Evolutionary conservation across 2,329 filamentous ascomycete species (phyloP).

Genomic region (Colletotrichum agaves): DNA sequence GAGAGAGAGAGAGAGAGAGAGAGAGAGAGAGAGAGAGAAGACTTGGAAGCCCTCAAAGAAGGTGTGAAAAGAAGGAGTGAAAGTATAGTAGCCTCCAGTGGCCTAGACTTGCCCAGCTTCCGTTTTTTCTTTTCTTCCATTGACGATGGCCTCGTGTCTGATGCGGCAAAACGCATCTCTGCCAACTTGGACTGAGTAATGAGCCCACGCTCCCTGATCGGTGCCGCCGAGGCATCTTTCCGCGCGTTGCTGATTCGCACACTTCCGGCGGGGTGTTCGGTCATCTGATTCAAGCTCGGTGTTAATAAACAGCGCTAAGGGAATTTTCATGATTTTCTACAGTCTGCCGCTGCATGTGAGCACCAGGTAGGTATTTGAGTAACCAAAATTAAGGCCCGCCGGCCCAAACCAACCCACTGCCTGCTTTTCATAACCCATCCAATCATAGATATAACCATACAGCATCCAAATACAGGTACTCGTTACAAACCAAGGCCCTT

Average conservation of each 20-base stretch:
- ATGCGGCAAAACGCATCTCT: constrained; percentile 9
- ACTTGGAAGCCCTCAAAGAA: neutral
- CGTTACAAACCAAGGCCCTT: neutral
- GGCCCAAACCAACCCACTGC: neutral
- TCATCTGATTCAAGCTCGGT: neutral
- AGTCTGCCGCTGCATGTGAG: neutral
- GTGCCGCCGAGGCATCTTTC: neutral
- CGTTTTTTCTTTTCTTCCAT: neutral
- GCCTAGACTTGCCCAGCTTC: neutral
- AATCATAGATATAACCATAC: constrained; percentile 6
- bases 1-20: neutral
- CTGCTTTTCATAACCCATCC: neutral
- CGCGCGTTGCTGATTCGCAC: neutral
- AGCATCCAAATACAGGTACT: neutral
- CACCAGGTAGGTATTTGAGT: neutral
- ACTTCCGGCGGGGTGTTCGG: neutral
- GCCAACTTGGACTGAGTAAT: constrained; percentile 12
- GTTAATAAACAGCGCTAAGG: neutral
- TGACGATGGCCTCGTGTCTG: constrained; percentile 4
- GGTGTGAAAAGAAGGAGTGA: neutral
- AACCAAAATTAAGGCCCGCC: neutral
- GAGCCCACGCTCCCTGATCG: constrained; percentile 6
- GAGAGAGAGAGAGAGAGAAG: too few relatives aligned
- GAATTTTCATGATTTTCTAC: neutral
- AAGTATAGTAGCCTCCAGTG: neutral